phyloP scores from a whole-genome alignment of 1,139 yeast genomes.

The Kodamaea arcana region DNA sequence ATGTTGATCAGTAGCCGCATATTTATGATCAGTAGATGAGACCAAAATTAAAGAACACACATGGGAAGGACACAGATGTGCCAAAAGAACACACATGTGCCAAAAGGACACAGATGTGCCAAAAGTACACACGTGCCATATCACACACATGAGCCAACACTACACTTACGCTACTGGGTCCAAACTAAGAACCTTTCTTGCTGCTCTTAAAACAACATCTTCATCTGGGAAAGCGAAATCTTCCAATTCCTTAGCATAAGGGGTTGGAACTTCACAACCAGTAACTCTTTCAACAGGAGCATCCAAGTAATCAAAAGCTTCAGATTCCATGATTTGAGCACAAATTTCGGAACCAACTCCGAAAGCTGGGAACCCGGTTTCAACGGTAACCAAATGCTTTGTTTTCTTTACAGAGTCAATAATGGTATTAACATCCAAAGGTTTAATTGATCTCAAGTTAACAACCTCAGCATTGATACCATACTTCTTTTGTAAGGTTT shows the following conservation, averaged over 20 bases:
- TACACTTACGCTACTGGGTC: too few relatives aligned
- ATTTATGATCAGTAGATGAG: too few relatives aligned
- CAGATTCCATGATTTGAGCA: conserved; percentile 98
- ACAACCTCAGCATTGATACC: conserved; percentile 91
- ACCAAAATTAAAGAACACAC: too few relatives aligned
- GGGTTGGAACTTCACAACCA: conserved; percentile 99
- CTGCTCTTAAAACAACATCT: conserved; percentile 85
- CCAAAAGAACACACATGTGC: too few relatives aligned
- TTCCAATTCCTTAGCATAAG: conserved; percentile 94
- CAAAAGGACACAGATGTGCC: too few relatives aligned
- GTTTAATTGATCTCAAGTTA: conserved; percentile 95
- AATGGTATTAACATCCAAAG: conserved; percentile 86
- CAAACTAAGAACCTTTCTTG: conserved; percentile 82
- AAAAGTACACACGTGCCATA: too few relatives aligned
- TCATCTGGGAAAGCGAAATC: conserved; percentile 98
- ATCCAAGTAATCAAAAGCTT: conserved; percentile 96
- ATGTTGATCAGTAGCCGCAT: too few relatives aligned
- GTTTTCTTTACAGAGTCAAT: conserved; percentile 92
- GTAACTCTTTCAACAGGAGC: conserved; percentile 99
- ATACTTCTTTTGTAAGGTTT: conserved; percentile 72
- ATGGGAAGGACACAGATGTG: too few relatives aligned
- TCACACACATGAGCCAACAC: too few relatives aligned
- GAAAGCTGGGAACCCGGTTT: conserved; percentile 96
- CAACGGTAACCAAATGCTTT: conserved; percentile 92
- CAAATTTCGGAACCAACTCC: conserved; percentile 98